phyloP scores from a whole-genome alignment of 2,329 filamentous ascomycete species.

The Cladophialophora chaetospira region DNA sequence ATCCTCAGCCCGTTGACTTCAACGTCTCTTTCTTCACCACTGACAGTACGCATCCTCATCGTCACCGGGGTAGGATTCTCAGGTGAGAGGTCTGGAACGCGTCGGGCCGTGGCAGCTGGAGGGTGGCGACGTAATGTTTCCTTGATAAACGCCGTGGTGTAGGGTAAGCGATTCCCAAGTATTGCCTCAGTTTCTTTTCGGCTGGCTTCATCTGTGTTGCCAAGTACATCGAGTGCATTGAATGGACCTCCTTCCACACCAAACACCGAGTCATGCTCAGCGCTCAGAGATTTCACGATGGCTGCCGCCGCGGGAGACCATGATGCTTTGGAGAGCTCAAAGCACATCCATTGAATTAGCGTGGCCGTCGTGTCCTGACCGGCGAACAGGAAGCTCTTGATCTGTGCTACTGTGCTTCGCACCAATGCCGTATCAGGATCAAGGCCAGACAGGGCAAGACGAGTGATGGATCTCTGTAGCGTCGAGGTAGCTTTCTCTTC shows the following conservation, averaged over 20 bases:
- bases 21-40: constrained; percentile 20
- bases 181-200: constrained; percentile 44
- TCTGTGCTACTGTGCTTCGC: constrained; percentile 25
- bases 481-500: neutral
- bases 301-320: constrained; percentile 31
- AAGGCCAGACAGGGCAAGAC: constrained; percentile 23
- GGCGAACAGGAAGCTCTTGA: constrained; percentile 32
- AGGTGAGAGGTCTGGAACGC: constrained; percentile 12
- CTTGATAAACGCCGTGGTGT: constrained; percentile 47
- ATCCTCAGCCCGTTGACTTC: constrained; percentile 28
- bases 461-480: constrained; percentile 19
- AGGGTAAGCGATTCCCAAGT: constrained; percentile 53
- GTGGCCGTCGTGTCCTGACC: constrained; percentile 33
- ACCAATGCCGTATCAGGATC: constrained; percentile 21
- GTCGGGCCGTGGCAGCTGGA: constrained; percentile 23
- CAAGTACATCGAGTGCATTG: constrained; percentile 22
- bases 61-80: constrained; percentile 10
- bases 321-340: constrained; percentile 26
- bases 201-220: constrained; percentile 35
- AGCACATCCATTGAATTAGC: constrained; percentile 32
- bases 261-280: constrained; percentile 57
- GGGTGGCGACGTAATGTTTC: constrained; percentile 43
- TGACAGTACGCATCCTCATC: constrained; percentile 13
- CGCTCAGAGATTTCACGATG: constrained; percentile 41
- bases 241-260: constrained; percentile 40